A percentile compares a stretch with the other conserved stretches of the same genome.
These are phyloP conservation scores for Lichtheimia hyalospora DNA, from an alignment of 371 early-diverging fungal species.

Conservation along the genomic window DNA sequence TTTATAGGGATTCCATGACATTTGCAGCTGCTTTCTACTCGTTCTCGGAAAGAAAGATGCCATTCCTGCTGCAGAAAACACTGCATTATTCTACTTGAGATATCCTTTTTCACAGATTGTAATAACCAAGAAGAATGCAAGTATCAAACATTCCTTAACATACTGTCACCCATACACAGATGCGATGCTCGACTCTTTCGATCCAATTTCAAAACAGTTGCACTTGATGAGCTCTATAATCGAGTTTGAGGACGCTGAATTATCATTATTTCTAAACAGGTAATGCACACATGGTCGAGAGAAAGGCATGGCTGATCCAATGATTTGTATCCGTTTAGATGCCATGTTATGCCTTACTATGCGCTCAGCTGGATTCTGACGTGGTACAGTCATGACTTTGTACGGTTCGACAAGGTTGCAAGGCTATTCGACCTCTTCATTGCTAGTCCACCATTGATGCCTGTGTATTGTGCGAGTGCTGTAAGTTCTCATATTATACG, in stretches of 20 bases:
- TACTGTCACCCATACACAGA: slow-evolving; percentile 23
- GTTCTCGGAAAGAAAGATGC: slow-evolving; percentile 54
- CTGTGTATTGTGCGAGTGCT: slow-evolving; percentile 72
- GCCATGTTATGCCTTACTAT: slow-evolving; percentile 73
- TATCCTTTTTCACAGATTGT: slow-evolving; percentile 24
- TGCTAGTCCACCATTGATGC: slow-evolving; percentile 72
- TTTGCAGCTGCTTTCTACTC: slow-evolving; percentile 49
- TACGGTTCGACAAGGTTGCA: slow-evolving; percentile 55
- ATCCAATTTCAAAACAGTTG: slow-evolving; percentile 47
- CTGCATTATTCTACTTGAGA: slow-evolving; percentile 47
- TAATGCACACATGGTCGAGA: slow-evolving; percentile 2
- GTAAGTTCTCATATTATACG: slow-evolving; percentile 21
- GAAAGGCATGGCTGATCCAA: background rate
- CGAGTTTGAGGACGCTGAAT: slow-evolving; percentile 43
- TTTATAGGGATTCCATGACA: slow-evolving; percentile 61
- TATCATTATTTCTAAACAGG: slow-evolving; percentile 37
- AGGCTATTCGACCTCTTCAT: slow-evolving; percentile 81
- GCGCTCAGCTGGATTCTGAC: slow-evolving; percentile 85
- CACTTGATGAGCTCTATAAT: slow-evolving; percentile 47
- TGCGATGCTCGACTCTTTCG: slow-evolving; percentile 54
- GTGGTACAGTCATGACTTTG: slow-evolving; percentile 85
- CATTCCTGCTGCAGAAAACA: slow-evolving; percentile 53
- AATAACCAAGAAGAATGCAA: no score
- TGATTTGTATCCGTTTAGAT: slow-evolving; percentile 11
- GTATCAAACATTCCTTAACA: no score